A percentile compares a stretch with the other conserved stretches of the same genome.
Evolutionary conservation across 257 asterid genomes (phyloP).

Genomic region (Plectranthus barbatus): DNA sequence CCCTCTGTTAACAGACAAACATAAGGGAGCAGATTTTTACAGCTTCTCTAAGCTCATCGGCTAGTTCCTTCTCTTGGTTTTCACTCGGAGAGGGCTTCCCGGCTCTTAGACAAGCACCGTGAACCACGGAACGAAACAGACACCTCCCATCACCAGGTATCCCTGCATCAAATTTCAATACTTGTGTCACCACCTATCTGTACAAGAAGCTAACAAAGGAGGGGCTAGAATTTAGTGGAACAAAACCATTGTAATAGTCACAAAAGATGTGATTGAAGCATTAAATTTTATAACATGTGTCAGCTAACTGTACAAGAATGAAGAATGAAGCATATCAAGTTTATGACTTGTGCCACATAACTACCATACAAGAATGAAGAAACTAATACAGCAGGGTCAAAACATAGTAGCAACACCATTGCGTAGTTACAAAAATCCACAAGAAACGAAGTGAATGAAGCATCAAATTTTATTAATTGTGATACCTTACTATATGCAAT

Average conservation of each 20-base stretch:
- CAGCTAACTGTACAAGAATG: background rate
- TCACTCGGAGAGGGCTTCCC: constrained; percentile 61
- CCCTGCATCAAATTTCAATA: constrained; percentile 29
- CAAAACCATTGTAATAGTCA: background rate
- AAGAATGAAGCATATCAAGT: background rate
- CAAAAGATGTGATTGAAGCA: background rate
- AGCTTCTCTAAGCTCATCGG: constrained; percentile 64
- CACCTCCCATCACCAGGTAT: constrained; percentile 82
- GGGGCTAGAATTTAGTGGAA: no score
- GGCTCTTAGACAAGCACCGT: constrained; percentile 51
- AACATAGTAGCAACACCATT: background rate
- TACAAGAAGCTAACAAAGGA: background rate
- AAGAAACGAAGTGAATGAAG: background rate
- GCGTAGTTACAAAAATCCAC: background rate
- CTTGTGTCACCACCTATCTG: background rate
- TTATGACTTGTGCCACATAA: background rate
- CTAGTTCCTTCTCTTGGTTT: constrained; percentile 46
- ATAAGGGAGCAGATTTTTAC: constrained; percentile 16
- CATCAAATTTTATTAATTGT: no score
- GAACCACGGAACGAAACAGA: constrained; percentile 66
- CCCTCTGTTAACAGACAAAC: background rate
- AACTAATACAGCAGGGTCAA: background rate
- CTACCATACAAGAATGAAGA: background rate
- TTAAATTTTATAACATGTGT: background rate
- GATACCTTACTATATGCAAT: no score